Evolutionary conservation across 129 eudicot genomes (phyloP).

Genomic region (Silybum marianum): DNA sequence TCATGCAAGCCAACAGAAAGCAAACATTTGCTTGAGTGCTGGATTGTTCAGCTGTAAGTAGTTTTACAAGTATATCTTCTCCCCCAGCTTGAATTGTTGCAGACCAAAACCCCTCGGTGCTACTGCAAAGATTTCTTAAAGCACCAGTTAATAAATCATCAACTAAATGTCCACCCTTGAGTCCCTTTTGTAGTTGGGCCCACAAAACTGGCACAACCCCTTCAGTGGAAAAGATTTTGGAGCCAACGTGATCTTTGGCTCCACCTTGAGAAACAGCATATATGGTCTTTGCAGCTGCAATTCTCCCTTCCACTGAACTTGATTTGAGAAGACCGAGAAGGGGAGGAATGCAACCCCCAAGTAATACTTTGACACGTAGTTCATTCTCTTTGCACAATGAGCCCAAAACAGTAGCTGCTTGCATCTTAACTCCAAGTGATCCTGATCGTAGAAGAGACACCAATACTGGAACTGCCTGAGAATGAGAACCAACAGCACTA

Average conservation of each 20-base stretch:
- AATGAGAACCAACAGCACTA: slow-evolving; percentile 98
- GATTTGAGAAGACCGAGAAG: slow-evolving; percentile 91
- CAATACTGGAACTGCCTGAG: slow-evolving; percentile 99
- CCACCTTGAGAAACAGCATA: slow-evolving; percentile 99
- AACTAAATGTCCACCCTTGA: slow-evolving; percentile 75
- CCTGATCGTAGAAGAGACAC: slow-evolving; percentile 97
- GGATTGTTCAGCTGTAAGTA: slow-evolving; percentile 71
- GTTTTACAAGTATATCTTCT: slow-evolving; percentile 82
- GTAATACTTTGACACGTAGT: slow-evolving; percentile 85
- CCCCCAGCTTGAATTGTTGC: slow-evolving; percentile 91
- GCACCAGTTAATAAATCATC: slow-evolving; percentile 94
- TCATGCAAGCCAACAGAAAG: slow-evolving; percentile 79
- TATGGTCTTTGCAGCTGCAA: slow-evolving; percentile 93
- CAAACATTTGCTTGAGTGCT: slow-evolving; percentile 94
- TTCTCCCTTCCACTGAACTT: slow-evolving; percentile 86
- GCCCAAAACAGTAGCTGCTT: slow-evolving; percentile 91
- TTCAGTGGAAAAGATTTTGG: slow-evolving; percentile 98
- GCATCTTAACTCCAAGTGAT: slow-evolving; percentile 86
- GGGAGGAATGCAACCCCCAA: slow-evolving; percentile 99
- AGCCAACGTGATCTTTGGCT: slow-evolving; percentile 92
- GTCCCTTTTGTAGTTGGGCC: slow-evolving; percentile 85
- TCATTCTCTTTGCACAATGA: slow-evolving; percentile 98
- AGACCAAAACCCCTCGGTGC: slow-evolving; percentile 95
- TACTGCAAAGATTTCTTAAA: slow-evolving; percentile 76
- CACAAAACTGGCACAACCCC: slow-evolving; percentile 97